Evolutionary conservation across 2,329 filamentous ascomycete species (phyloP), one percentile per base, ranked within the genome.

Genomic region (Scedosporium boydii): DNA sequence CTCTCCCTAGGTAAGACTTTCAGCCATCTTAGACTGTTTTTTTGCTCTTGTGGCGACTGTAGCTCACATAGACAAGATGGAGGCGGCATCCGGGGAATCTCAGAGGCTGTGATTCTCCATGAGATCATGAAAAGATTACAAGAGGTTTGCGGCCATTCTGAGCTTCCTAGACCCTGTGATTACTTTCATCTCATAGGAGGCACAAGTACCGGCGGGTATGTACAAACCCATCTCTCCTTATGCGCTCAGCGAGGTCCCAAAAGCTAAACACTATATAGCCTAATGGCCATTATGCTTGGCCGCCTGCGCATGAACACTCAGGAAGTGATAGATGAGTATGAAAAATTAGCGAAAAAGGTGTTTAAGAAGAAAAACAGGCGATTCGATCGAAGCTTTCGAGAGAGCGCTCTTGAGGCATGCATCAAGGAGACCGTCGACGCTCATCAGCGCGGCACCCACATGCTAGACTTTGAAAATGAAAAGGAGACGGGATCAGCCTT

Each of bases 281-380:
- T 81, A 7, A 76, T 81, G 9, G 77, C 78, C 2, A 74, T 81
- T 41, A 77, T 82, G 72, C 72, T 81, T 4, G 77, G 78, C 1
- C 73, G 76, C 2, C 68, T 82, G 1, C 67, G 74, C 34, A 78
- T 81, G 76, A 73, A 71, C 27, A 72, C 79, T 7, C 64, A 70
- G 26, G 75, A 80, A 18, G 78, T 76, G 34, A 74, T 80, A 16
- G 63, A 69, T 2, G 73, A 70, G 2, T 81, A 81, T 63, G 67
- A 74, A 14, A 59, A 66, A 3, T 71, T 80, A 1, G 74, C 74
- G 1, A 63, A 69, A 2, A 65, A 67, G 2, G 70, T 79, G 3
- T 80, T 80, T 63, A 62, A 65, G 1, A 66, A 65, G 10, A 69
- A 66, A 18, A 72, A 73, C 59, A 64, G 64, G 18, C 63, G 59